These are phyloP conservation scores for Eremomyces bilateralis DNA, from an alignment of 495 filamentous ascomycete species.

Conservation along the genomic window DNA sequence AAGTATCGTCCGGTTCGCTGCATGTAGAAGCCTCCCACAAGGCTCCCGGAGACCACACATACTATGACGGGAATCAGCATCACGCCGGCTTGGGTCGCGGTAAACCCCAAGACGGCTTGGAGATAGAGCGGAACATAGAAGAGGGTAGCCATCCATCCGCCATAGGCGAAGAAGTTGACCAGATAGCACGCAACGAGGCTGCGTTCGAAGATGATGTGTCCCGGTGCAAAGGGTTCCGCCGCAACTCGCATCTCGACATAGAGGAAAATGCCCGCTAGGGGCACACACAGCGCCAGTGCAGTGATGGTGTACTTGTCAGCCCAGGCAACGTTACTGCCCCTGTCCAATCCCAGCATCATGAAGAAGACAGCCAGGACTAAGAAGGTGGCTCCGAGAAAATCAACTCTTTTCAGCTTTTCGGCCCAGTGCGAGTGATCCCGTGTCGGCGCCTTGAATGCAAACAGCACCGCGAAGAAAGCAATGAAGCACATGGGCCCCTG, in stretches of 20 bases:
- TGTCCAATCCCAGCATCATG: constrained; percentile 56
- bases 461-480: constrained; percentile 40
- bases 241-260: constrained; percentile 53
- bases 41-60: constrained; percentile 39
- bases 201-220: constrained; percentile 54
- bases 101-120: constrained; percentile 48
- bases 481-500: constrained; percentile 50
- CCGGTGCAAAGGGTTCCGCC: constrained; percentile 56
- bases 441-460: constrained; percentile 39
- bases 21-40: constrained; percentile 52
- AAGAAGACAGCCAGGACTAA: constrained; percentile 47
- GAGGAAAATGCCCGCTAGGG: constrained; percentile 45
- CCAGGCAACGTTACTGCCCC: constrained; percentile 59
- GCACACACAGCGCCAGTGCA: constrained; percentile 32
- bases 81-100: constrained; percentile 41
- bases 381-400: constrained; percentile 54
- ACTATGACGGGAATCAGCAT: constrained; percentile 45
- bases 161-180: constrained; percentile 59
- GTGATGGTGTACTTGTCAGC: constrained; percentile 32
- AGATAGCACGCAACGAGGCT: constrained; percentile 45
- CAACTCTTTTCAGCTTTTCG: constrained; percentile 46
- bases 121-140: constrained; percentile 70
- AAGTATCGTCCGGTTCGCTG: constrained; percentile 59
- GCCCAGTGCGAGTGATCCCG: constrained; percentile 34
- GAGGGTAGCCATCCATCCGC: constrained; percentile 35